A percentile compares a stretch with the other conserved stretches of the same genome.
Evolutionary conservation across 2,329 filamentous ascomycete genomes (phyloP).

Genomic region (Sclerotinia borealis): DNA sequence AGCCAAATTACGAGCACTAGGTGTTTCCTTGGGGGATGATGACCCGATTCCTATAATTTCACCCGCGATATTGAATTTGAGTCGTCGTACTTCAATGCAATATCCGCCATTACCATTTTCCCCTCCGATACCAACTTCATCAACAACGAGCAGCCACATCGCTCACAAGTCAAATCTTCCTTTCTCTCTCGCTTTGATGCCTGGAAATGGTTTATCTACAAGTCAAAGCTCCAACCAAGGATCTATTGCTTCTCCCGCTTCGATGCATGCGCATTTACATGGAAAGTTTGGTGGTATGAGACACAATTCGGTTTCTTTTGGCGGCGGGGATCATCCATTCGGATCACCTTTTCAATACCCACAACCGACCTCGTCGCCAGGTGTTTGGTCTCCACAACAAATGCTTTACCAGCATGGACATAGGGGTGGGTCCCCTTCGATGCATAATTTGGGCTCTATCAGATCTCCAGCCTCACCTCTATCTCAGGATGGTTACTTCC

Average conservation of each 20-base stretch:
- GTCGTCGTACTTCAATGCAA: constrained; percentile 64
- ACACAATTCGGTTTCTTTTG: constrained; percentile 65
- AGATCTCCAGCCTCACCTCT: constrained; percentile 62
- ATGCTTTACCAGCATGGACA: constrained; percentile 46
- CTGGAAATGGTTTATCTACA: constrained; percentile 52
- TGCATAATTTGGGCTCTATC: constrained; percentile 48
- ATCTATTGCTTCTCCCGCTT: constrained; percentile 66
- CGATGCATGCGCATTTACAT: constrained; percentile 53
- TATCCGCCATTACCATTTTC: constrained; percentile 76
- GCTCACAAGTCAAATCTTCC: constrained; percentile 43
- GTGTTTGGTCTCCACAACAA: constrained; percentile 51
- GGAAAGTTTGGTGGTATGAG: constrained; percentile 54
- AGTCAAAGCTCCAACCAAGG: constrained; percentile 57
- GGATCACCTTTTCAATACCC: constrained; percentile 62
- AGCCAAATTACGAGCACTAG: constrained; percentile 85
- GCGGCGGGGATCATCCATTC: constrained; percentile 48
- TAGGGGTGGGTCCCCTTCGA: constrained; percentile 59
- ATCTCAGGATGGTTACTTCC: constrained; percentile 36
- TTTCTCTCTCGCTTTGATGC: constrained; percentile 51
- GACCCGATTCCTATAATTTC: constrained; percentile 62
- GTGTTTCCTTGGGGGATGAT: constrained; percentile 73
- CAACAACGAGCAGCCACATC: constrained; percentile 64
- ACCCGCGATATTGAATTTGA: constrained; percentile 52
- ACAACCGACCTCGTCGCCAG: constrained; percentile 51
- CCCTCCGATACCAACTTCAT: constrained; percentile 73